A percentile compares a stretch with the other conserved stretches of the same genome.
Evolutionary conservation across 2,329 filamentous ascomycete genomes (phyloP).

Genomic region (Apiospora malaysiana): DNA sequence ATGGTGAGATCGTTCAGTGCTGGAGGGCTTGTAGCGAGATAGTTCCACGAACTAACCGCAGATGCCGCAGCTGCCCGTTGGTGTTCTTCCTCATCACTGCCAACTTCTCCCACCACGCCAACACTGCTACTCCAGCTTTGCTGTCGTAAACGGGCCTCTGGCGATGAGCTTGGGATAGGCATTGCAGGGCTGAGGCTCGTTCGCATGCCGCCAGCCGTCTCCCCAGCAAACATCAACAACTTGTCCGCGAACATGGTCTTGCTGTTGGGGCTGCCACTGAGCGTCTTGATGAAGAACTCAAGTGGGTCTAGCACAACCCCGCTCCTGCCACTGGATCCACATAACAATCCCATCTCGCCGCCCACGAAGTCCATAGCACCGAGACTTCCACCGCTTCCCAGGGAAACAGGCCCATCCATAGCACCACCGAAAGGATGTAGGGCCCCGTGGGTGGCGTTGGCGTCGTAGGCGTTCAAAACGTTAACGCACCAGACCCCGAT

Average conservation of each 20-base stretch:
- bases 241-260: constrained; percentile 50
- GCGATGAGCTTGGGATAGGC: neutral
- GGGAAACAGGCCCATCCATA: constrained; percentile 28
- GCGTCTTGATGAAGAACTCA: constrained; percentile 50
- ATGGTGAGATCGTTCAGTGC: neutral
- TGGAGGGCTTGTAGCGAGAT: too few relatives aligned
- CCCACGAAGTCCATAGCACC: constrained; percentile 40
- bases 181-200: constrained; percentile 42
- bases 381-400: neutral
- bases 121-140: neutral
- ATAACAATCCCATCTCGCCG: constrained; percentile 38
- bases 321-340: constrained; percentile 37
- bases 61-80: neutral
- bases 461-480: constrained; percentile 46
- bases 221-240: constrained; percentile 47
- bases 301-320: constrained; percentile 47
- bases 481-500: constrained; percentile 53
- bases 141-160: neutral
- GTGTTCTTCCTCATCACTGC: neutral
- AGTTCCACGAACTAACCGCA: neutral
- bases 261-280: constrained; percentile 51
- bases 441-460: constrained; percentile 26
- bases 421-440: constrained; percentile 31
- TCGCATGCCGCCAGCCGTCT: constrained; percentile 46
- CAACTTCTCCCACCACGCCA: neutral